Base-by-base conservation (phyloP, 1,139 yeast genomes). In the Sugiyamaella paludigena region DNA sequence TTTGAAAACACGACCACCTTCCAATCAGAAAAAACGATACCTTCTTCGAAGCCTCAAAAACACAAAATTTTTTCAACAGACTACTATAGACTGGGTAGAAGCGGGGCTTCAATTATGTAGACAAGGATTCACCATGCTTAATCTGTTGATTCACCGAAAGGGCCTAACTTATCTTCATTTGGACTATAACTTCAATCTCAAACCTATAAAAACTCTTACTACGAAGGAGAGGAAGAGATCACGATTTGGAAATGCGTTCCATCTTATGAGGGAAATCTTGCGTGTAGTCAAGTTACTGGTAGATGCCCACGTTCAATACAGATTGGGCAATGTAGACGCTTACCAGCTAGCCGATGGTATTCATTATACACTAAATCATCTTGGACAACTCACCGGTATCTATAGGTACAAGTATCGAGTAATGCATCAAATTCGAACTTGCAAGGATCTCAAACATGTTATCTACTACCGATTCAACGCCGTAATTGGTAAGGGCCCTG, bases 351-450 rank as follows among this genome's bases (percentile, higher is more conserved):
- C 98, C 0, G 99, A 94, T 68, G 98, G 96, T 19, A 71, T 94
- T 28, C 81, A 92, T 66, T 94, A 92, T 67, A 83, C 88, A 16
- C 73, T 94, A 58, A 92, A 89, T 62, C 98, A 94, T 66, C 71
- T 92, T 57, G 99, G 99, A 26, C 98, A 91, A 63, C 73, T 94
- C 45, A 92, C 98, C 0, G 99, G 99, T 52, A 87, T 94, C 50
- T 94, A 94, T 69, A 79, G 99, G 52, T 94, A 94, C 75, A 94
- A 94, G 71, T 94, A 94, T 69, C 86, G 87, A 61, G 97, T 92
- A 4, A 94, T 94, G 99, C 98, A 91, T 64, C 99, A 94, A 67
- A 91, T 94, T 38, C 79, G 98, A 44, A 92, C 95, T 1, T 91
- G 98, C 65, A 92, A 92, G 65, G 98, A 94, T 67, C 72, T 92